Percentiles rank a stretch among this genome's conserved stretches.
phyloP scores from a whole-genome alignment of 768 basidiomycete species.

The Podaxis rugospora region DNA sequence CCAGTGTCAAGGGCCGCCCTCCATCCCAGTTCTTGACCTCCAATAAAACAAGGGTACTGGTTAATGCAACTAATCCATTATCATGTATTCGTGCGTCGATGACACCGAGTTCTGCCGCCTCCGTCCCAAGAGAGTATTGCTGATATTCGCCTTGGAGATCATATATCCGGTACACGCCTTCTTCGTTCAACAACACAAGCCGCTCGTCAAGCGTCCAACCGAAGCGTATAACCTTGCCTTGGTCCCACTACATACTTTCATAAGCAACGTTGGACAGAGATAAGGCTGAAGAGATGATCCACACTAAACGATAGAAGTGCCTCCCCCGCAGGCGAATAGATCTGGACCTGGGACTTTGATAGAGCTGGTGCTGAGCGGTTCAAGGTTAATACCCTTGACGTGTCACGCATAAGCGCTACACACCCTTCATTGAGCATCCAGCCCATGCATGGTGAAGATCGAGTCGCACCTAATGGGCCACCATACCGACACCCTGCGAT shows the following conservation, averaged over 20 bases:
- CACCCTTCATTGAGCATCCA: background rate
- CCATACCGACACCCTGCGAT: constrained; percentile 81
- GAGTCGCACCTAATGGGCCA: constrained; percentile 73
- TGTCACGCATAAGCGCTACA: constrained; percentile 84
- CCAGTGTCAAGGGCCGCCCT: constrained; percentile 63
- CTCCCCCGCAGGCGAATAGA: constrained; percentile 85
- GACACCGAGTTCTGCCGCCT: constrained; percentile 78
- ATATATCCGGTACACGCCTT: constrained; percentile 88
- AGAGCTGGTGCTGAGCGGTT: constrained; percentile 51
- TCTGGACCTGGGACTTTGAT: constrained; percentile 77
- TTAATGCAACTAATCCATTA: constrained; percentile 82
- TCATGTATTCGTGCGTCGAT: constrained; percentile 85
- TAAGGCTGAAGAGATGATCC: constrained; percentile 32
- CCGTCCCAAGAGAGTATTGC: constrained; percentile 80
- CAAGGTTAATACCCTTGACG: constrained; percentile 71
- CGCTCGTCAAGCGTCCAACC: constrained; percentile 84
- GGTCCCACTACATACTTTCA: constrained; percentile 72
- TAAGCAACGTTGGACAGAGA: constrained; percentile 14
- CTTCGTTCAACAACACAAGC: constrained; percentile 84
- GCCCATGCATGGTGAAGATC: background rate
- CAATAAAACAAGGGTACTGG: constrained; percentile 66
- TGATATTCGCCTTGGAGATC: constrained; percentile 82
- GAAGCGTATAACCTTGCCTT: constrained; percentile 74
- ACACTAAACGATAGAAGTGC: constrained; percentile 65
- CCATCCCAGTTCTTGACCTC: constrained; percentile 93